Conservation (phyloP, 768 basidiomycete species). For the Fistulinella prunicolor region DNA sequence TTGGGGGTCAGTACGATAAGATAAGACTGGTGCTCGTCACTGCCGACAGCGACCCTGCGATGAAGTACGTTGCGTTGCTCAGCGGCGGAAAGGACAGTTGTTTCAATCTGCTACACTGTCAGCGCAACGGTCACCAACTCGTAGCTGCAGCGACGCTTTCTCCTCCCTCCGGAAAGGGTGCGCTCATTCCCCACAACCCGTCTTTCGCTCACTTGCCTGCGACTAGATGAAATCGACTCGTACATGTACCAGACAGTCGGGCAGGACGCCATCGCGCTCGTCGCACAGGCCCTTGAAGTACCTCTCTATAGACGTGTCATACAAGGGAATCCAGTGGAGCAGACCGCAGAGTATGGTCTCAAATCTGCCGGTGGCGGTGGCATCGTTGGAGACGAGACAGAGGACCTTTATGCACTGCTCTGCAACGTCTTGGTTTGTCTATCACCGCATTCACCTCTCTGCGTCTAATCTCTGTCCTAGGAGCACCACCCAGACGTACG, state of each 20-base stretch:
- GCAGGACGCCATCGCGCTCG: slow-evolving; percentile 85
- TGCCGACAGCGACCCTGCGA: slow-evolving; percentile 26
- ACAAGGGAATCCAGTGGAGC: slow-evolving; percentile 73
- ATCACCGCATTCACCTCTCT: background rate
- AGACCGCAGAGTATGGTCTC: slow-evolving; percentile 83
- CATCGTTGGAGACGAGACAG: slow-evolving; percentile 87
- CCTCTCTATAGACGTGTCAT: slow-evolving; percentile 86
- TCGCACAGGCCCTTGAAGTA: slow-evolving; percentile 80
- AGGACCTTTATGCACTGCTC: slow-evolving; percentile 81
- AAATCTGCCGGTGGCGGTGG: slow-evolving; percentile 50
- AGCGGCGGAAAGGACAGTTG: slow-evolving; percentile 98
- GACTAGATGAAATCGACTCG: slow-evolving; percentile 94
- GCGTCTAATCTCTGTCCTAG: slow-evolving; percentile 37
- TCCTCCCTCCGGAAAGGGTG: slow-evolving; percentile 84
- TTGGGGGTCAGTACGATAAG: slow-evolving; percentile 25
- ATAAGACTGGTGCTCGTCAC: background rate
- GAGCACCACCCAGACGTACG: slow-evolving; percentile 72
- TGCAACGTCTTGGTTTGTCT: slow-evolving; percentile 67
- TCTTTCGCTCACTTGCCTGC: slow-evolving; percentile 3
- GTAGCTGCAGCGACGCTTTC: slow-evolving; percentile 86
- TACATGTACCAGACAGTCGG: slow-evolving; percentile 99
- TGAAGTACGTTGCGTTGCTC: slow-evolving; percentile 93
- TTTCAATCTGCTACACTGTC: slow-evolving; percentile 90
- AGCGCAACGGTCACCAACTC: slow-evolving; percentile 80
- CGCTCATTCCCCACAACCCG: slow-evolving; percentile 3